Evolutionary conservation across 345 rosid genomes (phyloP).

Genomic region (Streptanthus diversifolius): DNA sequence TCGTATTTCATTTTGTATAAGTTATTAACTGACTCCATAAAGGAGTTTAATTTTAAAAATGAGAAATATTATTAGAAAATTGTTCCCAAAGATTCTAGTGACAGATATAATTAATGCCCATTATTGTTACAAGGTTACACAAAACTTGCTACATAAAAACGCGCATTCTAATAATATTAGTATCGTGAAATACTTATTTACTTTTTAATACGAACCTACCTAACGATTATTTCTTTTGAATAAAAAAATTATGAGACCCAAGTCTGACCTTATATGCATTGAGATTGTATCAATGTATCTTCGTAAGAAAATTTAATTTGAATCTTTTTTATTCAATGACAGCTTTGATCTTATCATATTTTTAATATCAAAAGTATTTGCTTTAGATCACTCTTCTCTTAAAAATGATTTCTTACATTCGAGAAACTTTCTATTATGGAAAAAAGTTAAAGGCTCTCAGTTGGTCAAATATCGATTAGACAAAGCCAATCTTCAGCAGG

Average conservation of each 20-base stretch:
- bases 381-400: too few species aligned
- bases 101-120: constrained; percentile 9
- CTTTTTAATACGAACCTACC: neutral
- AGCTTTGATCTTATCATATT: constrained; percentile 2
- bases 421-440: too few species aligned
- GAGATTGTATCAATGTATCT: neutral
- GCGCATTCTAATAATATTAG: constrained; percentile 1
- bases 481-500: too few species aligned
- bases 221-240: neutral
- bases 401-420: too few species aligned
- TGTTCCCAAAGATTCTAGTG: neutral
- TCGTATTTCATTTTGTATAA: neutral
- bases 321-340: neutral
- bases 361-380: neutral
- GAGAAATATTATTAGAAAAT: neutral
- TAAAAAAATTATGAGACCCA: neutral
- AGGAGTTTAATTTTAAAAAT: too few species aligned
- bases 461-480: too few species aligned
- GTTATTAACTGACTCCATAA: neutral
- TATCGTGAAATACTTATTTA: too few species aligned
- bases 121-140: neutral
- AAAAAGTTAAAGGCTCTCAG: too few species aligned
- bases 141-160: neutral
- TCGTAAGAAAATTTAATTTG: neutral
- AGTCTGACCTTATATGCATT: neutral